A percentile compares a stretch with the other conserved stretches of the same genome.
phyloP scores from a whole-genome alignment of 2,329 filamentous ascomycete genomes.

The Pseudocercospora ulei region DNA sequence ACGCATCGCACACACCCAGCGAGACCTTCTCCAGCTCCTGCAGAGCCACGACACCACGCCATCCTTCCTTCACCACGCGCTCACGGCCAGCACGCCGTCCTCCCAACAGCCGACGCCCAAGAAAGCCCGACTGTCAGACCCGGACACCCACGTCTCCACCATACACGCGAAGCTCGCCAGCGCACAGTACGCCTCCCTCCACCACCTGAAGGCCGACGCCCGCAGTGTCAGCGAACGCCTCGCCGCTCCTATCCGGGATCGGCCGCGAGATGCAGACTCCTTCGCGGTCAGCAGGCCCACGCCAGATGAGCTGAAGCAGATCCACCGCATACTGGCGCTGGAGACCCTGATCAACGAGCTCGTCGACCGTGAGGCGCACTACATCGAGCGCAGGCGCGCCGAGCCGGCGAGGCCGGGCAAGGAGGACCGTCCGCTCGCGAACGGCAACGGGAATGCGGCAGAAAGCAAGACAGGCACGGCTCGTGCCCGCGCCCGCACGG shows the following conservation, averaged over 20 bases:
- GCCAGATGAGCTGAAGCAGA: constrained; percentile 34
- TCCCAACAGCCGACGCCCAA: constrained; percentile 40
- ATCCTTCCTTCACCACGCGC: constrained; percentile 39
- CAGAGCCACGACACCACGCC: constrained; percentile 39
- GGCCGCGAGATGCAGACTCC: constrained; percentile 23
- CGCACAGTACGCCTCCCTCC: constrained; percentile 37
- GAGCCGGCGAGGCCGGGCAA: constrained; percentile 19
- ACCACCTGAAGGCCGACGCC: constrained; percentile 39
- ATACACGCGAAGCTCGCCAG: constrained; percentile 36
- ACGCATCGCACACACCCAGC: constrained; percentile 31
- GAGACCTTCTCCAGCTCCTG: constrained; percentile 38
- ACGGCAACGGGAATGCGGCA: constrained; percentile 13
- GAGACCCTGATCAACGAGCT: constrained; percentile 27
- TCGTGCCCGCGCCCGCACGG: constrained; percentile 42
- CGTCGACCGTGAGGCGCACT: constrained; percentile 27
- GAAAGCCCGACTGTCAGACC: constrained; percentile 38
- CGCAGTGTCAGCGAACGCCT: constrained; percentile 36
- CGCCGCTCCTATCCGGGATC: constrained; percentile 30
- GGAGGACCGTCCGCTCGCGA: constrained; percentile 16
- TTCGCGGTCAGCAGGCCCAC: constrained; percentile 27
- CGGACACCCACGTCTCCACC: constrained; percentile 27
- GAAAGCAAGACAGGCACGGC: constrained; percentile 1
- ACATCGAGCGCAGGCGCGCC: constrained; percentile 9
- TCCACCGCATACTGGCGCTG: constrained; percentile 30
- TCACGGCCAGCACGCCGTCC: constrained; percentile 23